phyloP scores from a whole-genome alignment of 169 alveolate genomes.

The Babesia microti region DNA sequence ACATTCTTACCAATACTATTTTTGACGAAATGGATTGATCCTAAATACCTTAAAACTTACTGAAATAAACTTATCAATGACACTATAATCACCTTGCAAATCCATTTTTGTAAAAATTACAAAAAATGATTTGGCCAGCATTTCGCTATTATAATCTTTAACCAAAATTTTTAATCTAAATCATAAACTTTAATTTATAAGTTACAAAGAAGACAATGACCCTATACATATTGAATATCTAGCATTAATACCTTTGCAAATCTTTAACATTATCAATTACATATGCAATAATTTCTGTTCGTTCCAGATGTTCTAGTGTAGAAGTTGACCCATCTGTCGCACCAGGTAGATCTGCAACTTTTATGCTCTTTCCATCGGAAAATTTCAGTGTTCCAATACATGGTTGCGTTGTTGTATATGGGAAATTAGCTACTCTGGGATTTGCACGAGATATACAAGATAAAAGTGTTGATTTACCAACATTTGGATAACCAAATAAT shows the following conservation, averaged over 20 bases:
- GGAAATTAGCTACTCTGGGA: conserved; percentile 29
- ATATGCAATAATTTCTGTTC: conserved; percentile 24
- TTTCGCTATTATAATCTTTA: conserved; percentile 9
- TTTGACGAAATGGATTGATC: not conserved
- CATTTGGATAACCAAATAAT: conserved; percentile 34
- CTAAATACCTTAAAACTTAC: conserved; percentile 3
- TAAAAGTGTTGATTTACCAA: conserved; percentile 39
- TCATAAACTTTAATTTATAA: too few relatives aligned
- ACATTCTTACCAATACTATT: not conserved
- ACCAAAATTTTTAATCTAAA: conserved; percentile 9
- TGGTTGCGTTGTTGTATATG: conserved; percentile 37
- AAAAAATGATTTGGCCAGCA: conserved; percentile 23
- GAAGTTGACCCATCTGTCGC: conserved; percentile 20
- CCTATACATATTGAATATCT: too few relatives aligned
- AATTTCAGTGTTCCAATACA: conserved; percentile 20
- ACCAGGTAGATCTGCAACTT: conserved; percentile 42
- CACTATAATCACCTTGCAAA: conserved; percentile 5
- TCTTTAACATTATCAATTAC: conserved; percentile 35
- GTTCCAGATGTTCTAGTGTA: conserved; percentile 30
- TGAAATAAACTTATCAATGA: conserved; percentile 7
- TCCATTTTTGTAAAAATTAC: conserved; percentile 39
- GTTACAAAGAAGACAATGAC: conserved; percentile 18
- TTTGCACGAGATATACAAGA: conserved; percentile 42
- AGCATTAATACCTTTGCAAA: too few relatives aligned
- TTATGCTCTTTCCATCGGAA: conserved; percentile 29